phyloP scores from a whole-genome alignment of 108 stramenopile species.

The Nitzschia putrida region DNA sequence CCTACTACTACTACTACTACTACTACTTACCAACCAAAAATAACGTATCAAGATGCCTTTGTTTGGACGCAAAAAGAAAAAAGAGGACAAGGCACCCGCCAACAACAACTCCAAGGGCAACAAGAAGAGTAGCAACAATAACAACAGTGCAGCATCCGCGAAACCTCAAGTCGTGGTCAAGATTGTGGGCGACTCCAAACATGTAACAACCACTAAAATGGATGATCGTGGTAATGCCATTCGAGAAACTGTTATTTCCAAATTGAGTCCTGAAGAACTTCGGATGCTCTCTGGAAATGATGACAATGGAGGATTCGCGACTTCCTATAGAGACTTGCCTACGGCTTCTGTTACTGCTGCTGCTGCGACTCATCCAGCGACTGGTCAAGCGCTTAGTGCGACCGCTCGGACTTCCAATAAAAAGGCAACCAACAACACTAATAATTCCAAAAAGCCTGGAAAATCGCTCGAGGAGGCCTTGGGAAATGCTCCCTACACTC shows the following conservation, averaged over 20 bases:
- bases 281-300: neutral
- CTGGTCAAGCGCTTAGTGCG: too few relatives aligned
- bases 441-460: too few relatives aligned
- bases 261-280: slow-evolving; percentile 19
- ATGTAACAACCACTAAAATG: neutral
- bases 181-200: slow-evolving; percentile 25
- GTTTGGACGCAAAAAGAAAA: slow-evolving; percentile 13
- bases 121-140: neutral
- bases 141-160: neutral
- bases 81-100: neutral
- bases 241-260: slow-evolving; percentile 10
- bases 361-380: neutral
- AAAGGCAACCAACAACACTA: neutral
- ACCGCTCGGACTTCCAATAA: too few relatives aligned
- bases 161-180: slow-evolving; percentile 10
- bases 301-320: too few relatives aligned
- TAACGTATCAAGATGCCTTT: neutral
- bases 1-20: too few relatives aligned
- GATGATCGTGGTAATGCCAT: slow-evolving; percentile 17
- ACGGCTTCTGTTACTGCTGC: neutral
- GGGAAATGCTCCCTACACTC: too few relatives aligned
- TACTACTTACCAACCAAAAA: too few relatives aligned
- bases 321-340: too few relatives aligned
- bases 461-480: too few relatives aligned
- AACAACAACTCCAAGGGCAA: neutral